Evolutionary conservation across 495 filamentous ascomycete genomes (phyloP).

Genomic region (Aspergillus homomorphus): DNA sequence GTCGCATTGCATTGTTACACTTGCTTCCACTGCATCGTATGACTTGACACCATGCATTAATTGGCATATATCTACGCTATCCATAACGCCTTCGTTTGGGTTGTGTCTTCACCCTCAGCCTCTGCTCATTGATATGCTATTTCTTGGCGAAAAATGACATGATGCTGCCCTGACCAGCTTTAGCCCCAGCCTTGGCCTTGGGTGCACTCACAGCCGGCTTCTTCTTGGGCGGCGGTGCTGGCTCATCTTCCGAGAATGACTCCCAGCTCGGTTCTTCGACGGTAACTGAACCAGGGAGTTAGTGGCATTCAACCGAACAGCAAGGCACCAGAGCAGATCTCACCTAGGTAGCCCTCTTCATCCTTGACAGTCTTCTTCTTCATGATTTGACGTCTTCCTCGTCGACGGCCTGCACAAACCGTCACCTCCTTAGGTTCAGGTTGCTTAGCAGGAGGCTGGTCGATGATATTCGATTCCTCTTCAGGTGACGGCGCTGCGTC

Average conservation of each 20-base stretch:
- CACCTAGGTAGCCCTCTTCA: slow-evolving; percentile 90
- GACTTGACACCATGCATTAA: neutral
- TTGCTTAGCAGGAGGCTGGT: slow-evolving; percentile 41
- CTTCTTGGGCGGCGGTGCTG: slow-evolving; percentile 59
- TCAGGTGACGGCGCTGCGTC: slow-evolving; percentile 34
- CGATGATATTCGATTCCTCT: slow-evolving; percentile 48
- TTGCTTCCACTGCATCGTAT: neutral
- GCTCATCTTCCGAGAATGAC: slow-evolving; percentile 92
- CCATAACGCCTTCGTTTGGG: neutral
- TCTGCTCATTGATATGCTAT: slow-evolving; percentile 26
- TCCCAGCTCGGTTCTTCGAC: slow-evolving; percentile 88
- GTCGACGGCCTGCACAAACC: slow-evolving; percentile 62
- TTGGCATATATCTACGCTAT: too few species aligned
- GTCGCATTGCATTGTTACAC: neutral
- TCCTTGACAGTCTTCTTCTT: slow-evolving; percentile 90
- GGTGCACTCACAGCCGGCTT: slow-evolving; percentile 48
- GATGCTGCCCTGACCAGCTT: slow-evolving; percentile 78
- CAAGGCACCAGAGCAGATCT: slow-evolving; percentile 26
- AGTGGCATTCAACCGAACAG: neutral
- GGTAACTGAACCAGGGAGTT: slow-evolving; percentile 60
- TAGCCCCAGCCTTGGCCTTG: slow-evolving; percentile 58
- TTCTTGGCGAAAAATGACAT: slow-evolving; percentile 95
- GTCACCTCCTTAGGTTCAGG: slow-evolving; percentile 42
- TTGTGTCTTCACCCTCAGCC: neutral
- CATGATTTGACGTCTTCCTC: slow-evolving; percentile 79